Percentiles rank a stretch among this genome's conserved stretches.
Conservation (phyloP, 2,329 filamentous ascomycete species). For the Colletotrichum limetticola region DNA sequence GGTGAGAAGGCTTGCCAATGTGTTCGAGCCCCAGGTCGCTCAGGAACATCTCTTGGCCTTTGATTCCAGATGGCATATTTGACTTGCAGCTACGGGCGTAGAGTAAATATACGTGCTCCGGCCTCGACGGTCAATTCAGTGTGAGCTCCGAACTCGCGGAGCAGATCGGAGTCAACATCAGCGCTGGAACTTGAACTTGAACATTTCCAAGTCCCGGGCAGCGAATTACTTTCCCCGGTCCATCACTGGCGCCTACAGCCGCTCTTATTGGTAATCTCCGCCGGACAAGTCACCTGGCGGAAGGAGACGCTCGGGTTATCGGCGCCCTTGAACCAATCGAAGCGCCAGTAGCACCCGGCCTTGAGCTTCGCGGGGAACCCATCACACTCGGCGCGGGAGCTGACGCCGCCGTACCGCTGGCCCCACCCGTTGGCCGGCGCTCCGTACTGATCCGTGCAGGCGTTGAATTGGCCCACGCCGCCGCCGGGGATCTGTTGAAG, state of each 20-base stretch:
- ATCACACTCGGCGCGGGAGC: constrained; percentile 60
- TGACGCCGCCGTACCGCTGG: constrained; percentile 67
- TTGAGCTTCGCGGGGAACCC: constrained; percentile 64
- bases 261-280: constrained; percentile 54
- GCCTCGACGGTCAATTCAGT: not conserved
- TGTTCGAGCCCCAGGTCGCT: not conserved
- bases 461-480: constrained; percentile 64
- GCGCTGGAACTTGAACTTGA: too few species aligned
- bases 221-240: not conserved
- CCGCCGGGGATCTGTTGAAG: constrained; percentile 57
- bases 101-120: not conserved
- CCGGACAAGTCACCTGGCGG: constrained; percentile 65
- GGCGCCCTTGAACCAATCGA: constrained; percentile 70
- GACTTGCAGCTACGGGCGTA: not conserved
- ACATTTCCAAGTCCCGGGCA: not conserved
- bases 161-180: not conserved
- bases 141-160: not conserved
- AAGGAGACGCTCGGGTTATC: constrained; percentile 68
- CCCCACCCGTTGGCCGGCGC: constrained; percentile 63
- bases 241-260: constrained; percentile 45
- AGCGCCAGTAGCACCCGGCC: constrained; percentile 71
- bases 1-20: not conserved
- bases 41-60: not conserved
- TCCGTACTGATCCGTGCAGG: constrained; percentile 52
- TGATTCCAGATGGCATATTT: not conserved